A percentile compares a stretch with the other conserved stretches of the same genome.
Evolutionary conservation across 176 grass and related monocot genomes (phyloP).

Genomic region (Ananas comosus): DNA sequence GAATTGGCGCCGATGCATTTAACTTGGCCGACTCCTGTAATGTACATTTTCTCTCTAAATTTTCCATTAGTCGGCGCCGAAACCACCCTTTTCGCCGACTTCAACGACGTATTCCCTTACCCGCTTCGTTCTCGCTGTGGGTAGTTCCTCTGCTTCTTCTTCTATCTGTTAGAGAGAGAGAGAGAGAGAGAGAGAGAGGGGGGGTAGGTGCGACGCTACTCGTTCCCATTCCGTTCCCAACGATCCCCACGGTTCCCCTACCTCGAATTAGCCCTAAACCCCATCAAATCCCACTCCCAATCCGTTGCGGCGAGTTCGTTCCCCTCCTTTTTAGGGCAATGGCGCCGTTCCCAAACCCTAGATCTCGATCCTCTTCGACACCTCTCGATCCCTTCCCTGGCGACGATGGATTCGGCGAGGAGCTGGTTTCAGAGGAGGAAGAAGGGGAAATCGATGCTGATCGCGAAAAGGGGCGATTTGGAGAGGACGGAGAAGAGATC

Average conservation of each 20-base stretch:
- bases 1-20: no score
- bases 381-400: neutral
- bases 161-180: no score
- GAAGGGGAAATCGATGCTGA: neutral
- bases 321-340: neutral
- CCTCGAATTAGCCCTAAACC: neutral
- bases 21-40: no score
- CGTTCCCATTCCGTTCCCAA: no score
- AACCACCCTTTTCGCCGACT: no score
- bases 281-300: neutral
- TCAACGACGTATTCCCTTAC: no score
- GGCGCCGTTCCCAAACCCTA: neutral
- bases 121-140: no score
- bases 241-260: neutral
- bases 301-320: neutral
- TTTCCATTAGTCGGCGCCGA: no score
- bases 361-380: neutral
- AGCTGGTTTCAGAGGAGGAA: constrained; percentile 7
- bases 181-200: no score
- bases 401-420: constrained; percentile 9
- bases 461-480: neutral
- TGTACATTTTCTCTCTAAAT: no score
- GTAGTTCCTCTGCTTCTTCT: no score
- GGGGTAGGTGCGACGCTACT: no score
- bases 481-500: neutral